phyloP scores from a whole-genome alignment of 805 yeast species.

The Candida ipomoeae region DNA sequence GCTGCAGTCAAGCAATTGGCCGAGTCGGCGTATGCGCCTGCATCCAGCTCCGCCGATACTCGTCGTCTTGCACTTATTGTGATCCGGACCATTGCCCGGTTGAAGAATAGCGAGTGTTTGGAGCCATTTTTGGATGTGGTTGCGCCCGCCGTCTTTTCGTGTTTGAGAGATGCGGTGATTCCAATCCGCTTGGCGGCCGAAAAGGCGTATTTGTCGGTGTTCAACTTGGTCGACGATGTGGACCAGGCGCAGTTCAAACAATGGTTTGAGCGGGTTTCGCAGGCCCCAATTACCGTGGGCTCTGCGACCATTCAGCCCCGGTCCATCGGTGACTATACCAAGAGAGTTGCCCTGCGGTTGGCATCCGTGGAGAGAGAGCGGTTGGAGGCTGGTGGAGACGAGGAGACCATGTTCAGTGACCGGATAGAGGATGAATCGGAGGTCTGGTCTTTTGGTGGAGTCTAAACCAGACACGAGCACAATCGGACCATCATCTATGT shows the following conservation, averaged over 20 bases:
- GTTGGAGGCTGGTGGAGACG: constrained; percentile 86
- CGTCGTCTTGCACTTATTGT: constrained; percentile 76
- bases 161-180: constrained; percentile 82
- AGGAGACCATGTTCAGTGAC: constrained; percentile 78
- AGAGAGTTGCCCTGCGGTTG: constrained; percentile 82
- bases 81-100: constrained; percentile 67
- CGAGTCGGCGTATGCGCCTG: constrained; percentile 47
- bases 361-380: constrained; percentile 86
- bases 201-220: constrained; percentile 72
- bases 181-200: constrained; percentile 95
- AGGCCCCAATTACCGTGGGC: constrained; percentile 42
- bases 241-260: constrained; percentile 47
- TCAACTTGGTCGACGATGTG: constrained; percentile 67
- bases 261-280: constrained; percentile 55
- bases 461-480: neutral
- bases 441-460: constrained; percentile 81
- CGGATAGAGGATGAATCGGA: constrained; percentile 81
- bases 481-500: too few species aligned
- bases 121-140: constrained; percentile 51
- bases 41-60: constrained; percentile 64
- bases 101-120: constrained; percentile 47
- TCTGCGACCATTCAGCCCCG: constrained; percentile 48
- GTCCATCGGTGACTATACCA: constrained; percentile 82
- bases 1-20: constrained; percentile 51
- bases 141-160: constrained; percentile 71